These are phyloP conservation scores for Podila clonocystis DNA, from an alignment of 192 early-diverging fungal species.

Conservation along the genomic window DNA sequence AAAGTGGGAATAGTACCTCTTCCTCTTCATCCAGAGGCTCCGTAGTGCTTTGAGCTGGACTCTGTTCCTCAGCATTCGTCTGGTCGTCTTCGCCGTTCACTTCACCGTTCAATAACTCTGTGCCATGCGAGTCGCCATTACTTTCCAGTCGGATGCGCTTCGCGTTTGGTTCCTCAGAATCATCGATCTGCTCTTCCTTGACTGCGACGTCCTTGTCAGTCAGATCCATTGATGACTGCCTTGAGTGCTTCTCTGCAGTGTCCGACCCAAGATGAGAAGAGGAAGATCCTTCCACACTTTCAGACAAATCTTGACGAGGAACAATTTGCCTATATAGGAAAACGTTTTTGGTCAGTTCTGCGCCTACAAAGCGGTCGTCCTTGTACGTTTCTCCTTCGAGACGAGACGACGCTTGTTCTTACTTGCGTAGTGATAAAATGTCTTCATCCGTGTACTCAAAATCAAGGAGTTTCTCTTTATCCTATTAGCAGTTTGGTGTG, in stretches of 20 bases:
- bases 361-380: too few relatives aligned
- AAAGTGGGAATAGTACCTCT: not conserved
- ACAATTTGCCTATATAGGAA: slow-evolving; percentile 28
- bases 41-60: not conserved
- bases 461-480: slow-evolving; percentile 62
- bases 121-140: not conserved
- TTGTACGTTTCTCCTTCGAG: too few relatives aligned
- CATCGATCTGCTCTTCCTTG: slow-evolving; percentile 4
- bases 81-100: not conserved
- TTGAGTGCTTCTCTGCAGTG: not conserved
- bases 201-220: not conserved
- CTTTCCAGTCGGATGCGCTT: slow-evolving; percentile 1
- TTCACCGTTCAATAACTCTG: not conserved
- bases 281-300: not conserved
- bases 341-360: not conserved
- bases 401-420: not conserved
- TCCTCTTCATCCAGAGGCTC: not conserved
- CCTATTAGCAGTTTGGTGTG: slow-evolving; percentile 31
- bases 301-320: slow-evolving; percentile 5
- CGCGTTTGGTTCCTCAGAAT: not conserved
- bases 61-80: not conserved
- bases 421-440: slow-evolving; percentile 57
- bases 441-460: slow-evolving; percentile 63
- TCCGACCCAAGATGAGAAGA: not conserved
- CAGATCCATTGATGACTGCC: slow-evolving; percentile 4